Conservation (phyloP, 2,329 filamentous ascomycete genomes). For the Neofusicoccum ribis region DNA sequence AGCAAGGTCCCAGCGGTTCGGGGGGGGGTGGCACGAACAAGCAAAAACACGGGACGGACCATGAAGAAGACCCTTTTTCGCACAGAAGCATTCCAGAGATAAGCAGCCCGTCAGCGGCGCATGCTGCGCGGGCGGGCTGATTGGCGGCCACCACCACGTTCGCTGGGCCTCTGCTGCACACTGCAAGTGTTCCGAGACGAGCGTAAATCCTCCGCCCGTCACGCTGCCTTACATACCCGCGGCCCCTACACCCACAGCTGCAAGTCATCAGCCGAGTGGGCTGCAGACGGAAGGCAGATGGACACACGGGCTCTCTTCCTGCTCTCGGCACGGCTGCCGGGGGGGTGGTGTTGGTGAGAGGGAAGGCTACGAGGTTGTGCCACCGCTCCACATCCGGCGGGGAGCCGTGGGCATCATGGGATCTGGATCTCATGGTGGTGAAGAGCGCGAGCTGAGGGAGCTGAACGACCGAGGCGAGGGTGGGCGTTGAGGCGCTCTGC, state of each 20-base stretch:
- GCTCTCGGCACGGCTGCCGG: no score
- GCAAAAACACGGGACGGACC: not conserved
- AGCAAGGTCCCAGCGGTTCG: no score
- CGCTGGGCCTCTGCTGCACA: not conserved
- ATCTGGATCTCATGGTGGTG: not conserved
- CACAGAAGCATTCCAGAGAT: not conserved
- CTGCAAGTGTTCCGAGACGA: conserved; percentile 1
- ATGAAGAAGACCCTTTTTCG: not conserved
- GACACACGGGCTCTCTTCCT: no score
- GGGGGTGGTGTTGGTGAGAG: not conserved
- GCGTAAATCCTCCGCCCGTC: not conserved
- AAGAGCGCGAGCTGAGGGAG: not conserved
- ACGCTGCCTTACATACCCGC: not conserved
- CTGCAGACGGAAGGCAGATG: no score
- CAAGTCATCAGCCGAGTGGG: not conserved
- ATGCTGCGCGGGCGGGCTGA: not conserved
- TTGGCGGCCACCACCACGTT: conserved; percentile 5
- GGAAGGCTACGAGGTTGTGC: not conserved
- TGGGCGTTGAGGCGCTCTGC: not conserved
- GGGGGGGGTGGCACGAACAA: not conserved
- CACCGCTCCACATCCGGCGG: not conserved
- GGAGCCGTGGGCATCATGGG: conserved; percentile 10
- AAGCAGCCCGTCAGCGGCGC: conserved; percentile 12
- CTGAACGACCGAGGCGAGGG: not conserved
- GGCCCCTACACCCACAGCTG: conserved; percentile 4